phyloP scores from a whole-genome alignment of 78 protist genomes.

The Dictyostelium brefeldianum region DNA sequence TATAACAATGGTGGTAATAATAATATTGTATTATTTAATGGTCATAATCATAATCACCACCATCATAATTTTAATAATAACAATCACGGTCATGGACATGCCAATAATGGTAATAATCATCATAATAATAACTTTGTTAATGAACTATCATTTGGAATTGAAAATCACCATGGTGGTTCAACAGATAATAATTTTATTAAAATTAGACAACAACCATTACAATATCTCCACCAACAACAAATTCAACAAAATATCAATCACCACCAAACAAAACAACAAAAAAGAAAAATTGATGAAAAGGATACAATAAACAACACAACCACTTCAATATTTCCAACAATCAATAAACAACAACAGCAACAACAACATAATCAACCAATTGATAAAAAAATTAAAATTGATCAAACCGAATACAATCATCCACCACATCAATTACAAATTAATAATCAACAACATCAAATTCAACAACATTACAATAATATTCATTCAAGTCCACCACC shows the following conservation, averaged over 20 bases:
- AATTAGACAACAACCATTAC: not conserved
- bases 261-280: not conserved
- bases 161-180: no score
- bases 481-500: not conserved
- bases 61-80: not conserved
- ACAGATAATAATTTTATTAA: no score
- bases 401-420: not conserved
- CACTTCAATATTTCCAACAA: not conserved
- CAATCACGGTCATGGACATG: not conserved
- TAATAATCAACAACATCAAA: not conserved
- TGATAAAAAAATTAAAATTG: not conserved
- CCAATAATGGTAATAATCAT: not conserved
- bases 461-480: not conserved
- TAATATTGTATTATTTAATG: not conserved
- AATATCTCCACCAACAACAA: not conserved
- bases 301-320: not conserved
- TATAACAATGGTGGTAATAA: not conserved
- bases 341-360: not conserved
- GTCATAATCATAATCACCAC: not conserved
- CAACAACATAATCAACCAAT: not conserved
- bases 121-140: not conserved
- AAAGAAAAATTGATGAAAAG: slow-evolving; percentile 12
- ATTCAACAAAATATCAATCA: not conserved
- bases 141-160: no score
- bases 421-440: slow-evolving; percentile 22